Conservation (phyloP, 2,329 filamentous ascomycete species). For the Colletotrichum eremochloae region DNA sequence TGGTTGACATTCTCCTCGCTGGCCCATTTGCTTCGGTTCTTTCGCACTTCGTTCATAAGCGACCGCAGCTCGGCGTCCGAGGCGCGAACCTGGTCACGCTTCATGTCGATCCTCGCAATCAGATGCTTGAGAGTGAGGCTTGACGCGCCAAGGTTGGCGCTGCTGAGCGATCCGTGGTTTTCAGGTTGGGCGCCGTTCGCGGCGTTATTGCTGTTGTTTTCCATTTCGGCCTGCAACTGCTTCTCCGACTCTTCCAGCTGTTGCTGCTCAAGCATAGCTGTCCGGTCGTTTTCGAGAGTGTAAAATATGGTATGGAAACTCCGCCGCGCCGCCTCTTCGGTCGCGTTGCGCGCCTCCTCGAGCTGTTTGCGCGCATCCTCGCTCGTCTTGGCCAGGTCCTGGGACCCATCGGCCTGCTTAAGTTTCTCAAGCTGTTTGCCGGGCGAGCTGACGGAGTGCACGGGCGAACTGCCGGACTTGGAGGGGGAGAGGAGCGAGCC, state of each 20-base stretch:
- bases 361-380: constrained; percentile 94
- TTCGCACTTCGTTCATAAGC: constrained; percentile 96
- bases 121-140: constrained; percentile 97
- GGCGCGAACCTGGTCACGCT: constrained; percentile 89
- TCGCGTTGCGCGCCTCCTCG: constrained; percentile 91
- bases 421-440: constrained; percentile 67
- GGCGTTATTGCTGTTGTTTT: constrained; percentile 70
- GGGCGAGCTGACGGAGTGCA: constrained; percentile 72
- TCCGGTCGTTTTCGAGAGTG: constrained; percentile 93
- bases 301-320: constrained; percentile 96
- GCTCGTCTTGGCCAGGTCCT: constrained; percentile 74
- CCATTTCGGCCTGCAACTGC: constrained; percentile 95
- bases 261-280: constrained; percentile 98
- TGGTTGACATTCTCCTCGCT: constrained; percentile 98
- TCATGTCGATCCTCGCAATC: constrained; percentile 94
- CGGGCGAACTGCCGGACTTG: constrained; percentile 77
- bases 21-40: constrained; percentile 98
- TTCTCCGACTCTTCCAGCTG: constrained; percentile 96
- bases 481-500: constrained; percentile 75
- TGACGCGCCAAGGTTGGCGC: constrained; percentile 93
- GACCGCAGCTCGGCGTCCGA: constrained; percentile 93
- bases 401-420: constrained; percentile 62
- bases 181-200: constrained; percentile 65
- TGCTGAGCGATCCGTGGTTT: constrained; percentile 91
- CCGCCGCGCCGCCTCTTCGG: constrained; percentile 88